Conservation (phyloP, 1,139 yeast species). For the Debaryomycetaceae sp. region DNA sequence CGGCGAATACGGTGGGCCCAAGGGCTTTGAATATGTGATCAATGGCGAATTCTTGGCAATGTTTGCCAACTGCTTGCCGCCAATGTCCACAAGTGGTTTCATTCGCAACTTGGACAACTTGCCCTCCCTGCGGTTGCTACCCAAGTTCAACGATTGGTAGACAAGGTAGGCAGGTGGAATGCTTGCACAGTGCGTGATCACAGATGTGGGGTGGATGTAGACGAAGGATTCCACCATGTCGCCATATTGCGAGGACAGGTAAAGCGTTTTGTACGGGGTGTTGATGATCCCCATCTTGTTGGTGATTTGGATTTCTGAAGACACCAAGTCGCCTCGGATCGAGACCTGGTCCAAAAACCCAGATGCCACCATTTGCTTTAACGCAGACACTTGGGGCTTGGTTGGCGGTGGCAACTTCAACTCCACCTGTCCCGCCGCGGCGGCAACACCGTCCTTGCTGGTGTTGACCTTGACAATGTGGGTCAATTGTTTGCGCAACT, state of each 20-base stretch:
- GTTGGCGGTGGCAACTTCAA: conserved; percentile 66
- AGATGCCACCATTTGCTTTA: conserved; percentile 89
- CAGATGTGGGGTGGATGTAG: conserved; percentile 76
- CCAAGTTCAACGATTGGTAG: conserved; percentile 57
- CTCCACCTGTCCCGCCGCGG: conserved; percentile 25
- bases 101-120: conserved; percentile 53
- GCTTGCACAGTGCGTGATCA: conserved; percentile 50
- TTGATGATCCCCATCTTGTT: conserved; percentile 57
- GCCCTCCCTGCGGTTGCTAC: conserved; percentile 32
- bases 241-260: conserved; percentile 44
- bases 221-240: conserved; percentile 49
- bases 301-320: conserved; percentile 56
- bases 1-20: conserved; percentile 88
- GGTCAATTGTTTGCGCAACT: conserved; percentile 74
- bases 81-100: conserved; percentile 71
- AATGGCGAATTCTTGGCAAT: conserved; percentile 71
- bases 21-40: conserved; percentile 81
- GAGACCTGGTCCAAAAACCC: conserved; percentile 93
- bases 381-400: conserved; percentile 63
- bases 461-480: conserved; percentile 68
- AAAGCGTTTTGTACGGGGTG: conserved; percentile 71
- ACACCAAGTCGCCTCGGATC: conserved; percentile 70
- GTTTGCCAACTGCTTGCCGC: conserved; percentile 72
- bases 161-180: conserved; percentile 75
- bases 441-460: conserved; percentile 54